Base-by-base conservation (phyloP, 495 filamentous ascomycete genomes). In the Alectoria sarmentosa region DNA sequence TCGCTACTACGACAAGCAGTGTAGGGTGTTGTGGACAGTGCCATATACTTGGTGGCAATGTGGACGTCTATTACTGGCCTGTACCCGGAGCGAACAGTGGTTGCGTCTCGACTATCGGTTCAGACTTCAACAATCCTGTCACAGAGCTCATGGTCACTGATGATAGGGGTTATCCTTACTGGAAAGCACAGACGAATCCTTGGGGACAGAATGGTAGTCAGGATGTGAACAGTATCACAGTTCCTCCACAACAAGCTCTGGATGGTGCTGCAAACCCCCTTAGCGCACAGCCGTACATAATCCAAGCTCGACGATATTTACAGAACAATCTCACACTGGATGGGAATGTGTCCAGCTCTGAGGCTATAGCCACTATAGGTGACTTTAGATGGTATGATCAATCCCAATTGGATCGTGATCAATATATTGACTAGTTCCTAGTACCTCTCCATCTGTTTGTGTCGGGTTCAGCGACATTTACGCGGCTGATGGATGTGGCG, bases 51-150 rank as follows among this genome's bases (percentile, higher is more conserved):
- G 61, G 61, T 10, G 61, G 61, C 42, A 36, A 54, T 21, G 44
- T 63, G 21, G 61, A 63, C 44, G 61, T 63, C 19, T 56, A 36
- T 13, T 63, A 63, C 61, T 63, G 41, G 41, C 61, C 61, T 32
- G 61, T 63, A n/a, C 28, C 61, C 8, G 48, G 30, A 11, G 46
- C 46, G 7, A 63, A 63, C 7, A 2, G 7, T 13, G 28, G 19
- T 30, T 54, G 49, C 28, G 28, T 54, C 26, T 54, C 28, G 26
- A 54, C 28, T 8, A 54, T 54, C 4, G 49, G 49, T 17, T 54
- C 49, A 30, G 6, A 7, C 6, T 54, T 32, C 49, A 54, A 54
- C 14, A 9, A 54, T 17, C 28, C 26, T 2, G 26, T 32, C 26
- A 54, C 26, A 32, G 49, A 54, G 49, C 28, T 54, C 26, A 3